Base-by-base conservation (phyloP, 805 yeast species). In the Wickerhamomyces canadensis region DNA sequence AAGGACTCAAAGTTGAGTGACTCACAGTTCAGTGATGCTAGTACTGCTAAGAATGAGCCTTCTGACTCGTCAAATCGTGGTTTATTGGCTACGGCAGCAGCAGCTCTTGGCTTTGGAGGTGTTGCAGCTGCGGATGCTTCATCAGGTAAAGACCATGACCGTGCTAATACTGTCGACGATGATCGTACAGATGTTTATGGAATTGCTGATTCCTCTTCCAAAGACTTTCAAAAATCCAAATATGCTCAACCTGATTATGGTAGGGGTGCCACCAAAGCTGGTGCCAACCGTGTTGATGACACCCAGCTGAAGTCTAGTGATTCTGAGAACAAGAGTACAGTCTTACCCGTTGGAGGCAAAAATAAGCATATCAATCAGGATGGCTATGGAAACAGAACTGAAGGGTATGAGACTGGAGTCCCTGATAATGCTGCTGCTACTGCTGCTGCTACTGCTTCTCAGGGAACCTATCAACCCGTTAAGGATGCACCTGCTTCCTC, bases 321-420 rank as follows among this genome's bases (percentile, higher is more conserved):
- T 11, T 47, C 19, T 36, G 56, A 51, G 37, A 51, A 45, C 31
- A 52, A 52, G 46, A 42, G 45, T 23, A 50, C 54, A 26, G 48
- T 42, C 13, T 24, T 45, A 10, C 56, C 56, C 15, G 48, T 51
- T 25, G 43, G 45, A 12, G 27, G 19, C 15, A 31, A 32, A 13
- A 24, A 29, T 18, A 25, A 36, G 17, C 42, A 41, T 33, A 17
- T 31, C 13, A 35, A 34, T 11, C 15, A 17, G 11, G 52, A 42
- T 27, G 30, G 15, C 1, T 41, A 47, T 34, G 55, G 51, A 4
- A 41, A 40, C 27, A 29, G 18, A 11, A 36, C 42, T 1, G 18
- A 29, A 19, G 47, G 46, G 1, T 37, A 40, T 28, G 38, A 36
- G 6, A 39, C 44, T 23, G 50, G 51, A 14, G 51, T 50, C 25